Conservation (phyloP, 352 stramenopile genomes). For the Chrysophaeum taylorii region DNA sequence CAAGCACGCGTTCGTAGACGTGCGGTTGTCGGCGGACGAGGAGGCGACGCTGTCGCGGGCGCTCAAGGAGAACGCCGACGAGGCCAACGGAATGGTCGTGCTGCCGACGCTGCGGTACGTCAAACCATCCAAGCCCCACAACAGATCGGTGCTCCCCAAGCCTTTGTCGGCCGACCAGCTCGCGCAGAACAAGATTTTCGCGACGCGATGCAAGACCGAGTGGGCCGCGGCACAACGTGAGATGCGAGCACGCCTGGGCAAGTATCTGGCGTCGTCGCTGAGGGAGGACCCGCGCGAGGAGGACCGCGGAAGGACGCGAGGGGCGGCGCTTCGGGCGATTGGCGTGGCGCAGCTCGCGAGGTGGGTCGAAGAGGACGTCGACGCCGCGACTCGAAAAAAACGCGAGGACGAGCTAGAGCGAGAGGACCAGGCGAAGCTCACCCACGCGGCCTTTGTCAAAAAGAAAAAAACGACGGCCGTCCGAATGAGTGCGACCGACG, state of each 20-base stretch:
- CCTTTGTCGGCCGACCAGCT: conserved; percentile 14
- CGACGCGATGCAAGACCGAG: background rate
- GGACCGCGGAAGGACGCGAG: background rate
- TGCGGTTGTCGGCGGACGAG: conserved; percentile 4
- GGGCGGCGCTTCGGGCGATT: background rate
- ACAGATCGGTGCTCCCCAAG: conserved; percentile 11
- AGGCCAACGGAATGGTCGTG: conserved; percentile 17
- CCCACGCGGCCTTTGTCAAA: conserved; percentile 17
- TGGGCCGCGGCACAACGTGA: conserved; percentile 7
- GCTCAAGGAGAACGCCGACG: conserved; percentile 13
- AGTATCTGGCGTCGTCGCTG: background rate
- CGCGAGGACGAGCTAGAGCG: conserved; percentile 6
- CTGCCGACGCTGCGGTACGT: conserved; percentile 20
- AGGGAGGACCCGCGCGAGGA: background rate
- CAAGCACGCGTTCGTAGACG: conserved; percentile 17
- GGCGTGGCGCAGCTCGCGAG: conserved; percentile 14
- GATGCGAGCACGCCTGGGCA: conserved; percentile 9
- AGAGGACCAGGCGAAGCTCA: background rate
- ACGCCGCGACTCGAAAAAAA: background rate
- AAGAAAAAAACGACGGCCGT: conserved; percentile 5
- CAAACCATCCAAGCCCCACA: conserved; percentile 14
- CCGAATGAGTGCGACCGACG: background rate
- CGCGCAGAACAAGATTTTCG: conserved; percentile 18
- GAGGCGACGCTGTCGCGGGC: conserved; percentile 3
- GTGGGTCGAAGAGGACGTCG: conserved; percentile 20